Evolutionary conservation across 2,329 filamentous ascomycete species (phyloP).

Genomic region (Curvularia verruculosa): DNA sequence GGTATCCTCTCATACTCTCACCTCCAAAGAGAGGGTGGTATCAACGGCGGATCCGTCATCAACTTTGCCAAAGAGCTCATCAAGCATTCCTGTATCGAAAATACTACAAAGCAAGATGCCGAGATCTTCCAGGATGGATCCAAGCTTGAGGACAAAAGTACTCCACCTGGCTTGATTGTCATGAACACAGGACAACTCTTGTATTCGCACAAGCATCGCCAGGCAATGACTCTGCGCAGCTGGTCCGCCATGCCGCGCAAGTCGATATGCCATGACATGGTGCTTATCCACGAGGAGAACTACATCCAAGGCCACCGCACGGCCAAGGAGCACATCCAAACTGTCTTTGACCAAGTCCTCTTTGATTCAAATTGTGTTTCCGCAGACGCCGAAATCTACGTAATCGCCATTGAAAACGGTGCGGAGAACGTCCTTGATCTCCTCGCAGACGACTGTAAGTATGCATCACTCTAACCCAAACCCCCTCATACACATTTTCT

Average conservation of each 20-base stretch:
- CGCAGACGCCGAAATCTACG: slow-evolving; percentile 63
- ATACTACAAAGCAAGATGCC: slow-evolving; percentile 14
- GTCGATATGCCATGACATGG: slow-evolving; percentile 63
- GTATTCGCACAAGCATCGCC: slow-evolving; percentile 72
- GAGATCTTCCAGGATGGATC: slow-evolving; percentile 30
- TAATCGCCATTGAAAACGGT: slow-evolving; percentile 74
- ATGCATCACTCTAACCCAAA: no score
- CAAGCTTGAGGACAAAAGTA: slow-evolving; percentile 19
- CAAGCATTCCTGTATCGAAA: slow-evolving; percentile 30
- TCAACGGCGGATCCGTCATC: slow-evolving; percentile 73
- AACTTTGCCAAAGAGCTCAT: slow-evolving; percentile 62
- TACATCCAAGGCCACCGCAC: slow-evolving; percentile 65
- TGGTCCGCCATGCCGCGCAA: slow-evolving; percentile 66
- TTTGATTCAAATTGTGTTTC: slow-evolving; percentile 52
- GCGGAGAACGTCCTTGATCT: slow-evolving; percentile 64
- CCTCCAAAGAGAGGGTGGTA: slow-evolving; percentile 66
- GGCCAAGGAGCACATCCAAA: slow-evolving; percentile 66
- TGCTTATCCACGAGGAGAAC: slow-evolving; percentile 64
- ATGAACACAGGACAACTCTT: slow-evolving; percentile 78
- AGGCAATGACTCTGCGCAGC: slow-evolving; percentile 63
- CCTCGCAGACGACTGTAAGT: slow-evolving; percentile 63
- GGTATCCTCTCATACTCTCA: slow-evolving; percentile 76
- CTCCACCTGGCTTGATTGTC: slow-evolving; percentile 68
- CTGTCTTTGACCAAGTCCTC: slow-evolving; percentile 70
- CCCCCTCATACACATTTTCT: not conserved